Evolutionary conservation across 2,329 filamentous ascomycete genomes (phyloP), one percentile per base, ranked within the genome.

Genomic region (Beauveria scarabaeidicola): DNA sequence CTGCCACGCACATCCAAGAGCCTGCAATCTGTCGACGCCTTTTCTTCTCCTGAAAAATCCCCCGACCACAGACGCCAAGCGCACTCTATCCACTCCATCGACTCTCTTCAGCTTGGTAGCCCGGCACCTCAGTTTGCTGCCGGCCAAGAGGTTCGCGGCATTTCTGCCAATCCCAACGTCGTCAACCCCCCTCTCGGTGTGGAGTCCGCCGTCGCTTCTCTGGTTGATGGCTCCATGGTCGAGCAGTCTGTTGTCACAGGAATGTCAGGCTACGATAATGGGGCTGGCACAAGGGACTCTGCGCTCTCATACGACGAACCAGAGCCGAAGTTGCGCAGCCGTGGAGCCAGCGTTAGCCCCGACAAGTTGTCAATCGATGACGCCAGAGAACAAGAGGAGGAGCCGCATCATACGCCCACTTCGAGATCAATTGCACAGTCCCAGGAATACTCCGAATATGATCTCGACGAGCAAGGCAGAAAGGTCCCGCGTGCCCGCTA

Each of bases 161-260:
- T 91, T 51, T 87, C 82, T 46, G 85, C 86, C 11, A 96, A 90
- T 65, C 87, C 91, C 2, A 81, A 90, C 64, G 87, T 91, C 68
- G 81, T 95, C 3, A 85, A 91, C 66, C 86, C 84, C 1, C 84
- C 83, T 2, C 69, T 85, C 38, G 90, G 83, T 2, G 86, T 96
- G 0, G 92, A 97, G 72, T 97, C 92, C 15, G 89, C 89, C 10
- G 92, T 97, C 11, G 93, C 93, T 8, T 97, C 92, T 17, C 77
- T 97, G 7, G 77, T 87, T 1, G 88, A 94, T 66, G 90, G 91
- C 19, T 93, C 91, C 0, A 76, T 81, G 71, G 70, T 84, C 17
- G 81, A 84, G 5, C 81, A 81, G 55, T 95, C 91, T 2, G 82
- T 87, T 13, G 70, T 96, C 57, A 92, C 85, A 3, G 76, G 69